A percentile compares a stretch with the other conserved stretches of the same genome.
These are phyloP conservation scores for Botrytis paeoniae DNA, from an alignment of 2,329 filamentous ascomycete species.

Conservation along the genomic window DNA sequence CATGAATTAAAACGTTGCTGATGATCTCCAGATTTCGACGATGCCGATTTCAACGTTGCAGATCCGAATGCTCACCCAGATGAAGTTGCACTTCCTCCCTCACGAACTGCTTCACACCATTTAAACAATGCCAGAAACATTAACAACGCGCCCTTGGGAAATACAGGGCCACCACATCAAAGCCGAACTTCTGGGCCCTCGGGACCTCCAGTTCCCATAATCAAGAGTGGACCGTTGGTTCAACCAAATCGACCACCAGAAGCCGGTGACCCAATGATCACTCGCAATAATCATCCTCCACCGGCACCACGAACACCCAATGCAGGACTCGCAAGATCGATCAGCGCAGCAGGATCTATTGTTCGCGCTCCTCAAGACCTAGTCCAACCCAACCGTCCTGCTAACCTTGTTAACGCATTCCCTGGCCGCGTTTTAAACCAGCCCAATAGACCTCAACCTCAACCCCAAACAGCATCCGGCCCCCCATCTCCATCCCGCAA, in stretches of 20 bases:
- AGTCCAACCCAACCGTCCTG: slow-evolving; percentile 21
- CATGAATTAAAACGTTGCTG: slow-evolving; percentile 34
- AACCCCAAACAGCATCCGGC: neutral
- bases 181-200: slow-evolving; percentile 33
- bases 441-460: slow-evolving; percentile 32
- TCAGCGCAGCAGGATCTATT: slow-evolving; percentile 24
- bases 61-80: slow-evolving; percentile 66
- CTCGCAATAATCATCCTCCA: slow-evolving; percentile 24
- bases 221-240: slow-evolving; percentile 29
- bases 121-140: slow-evolving; percentile 26
- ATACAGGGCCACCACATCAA: slow-evolving; percentile 28
- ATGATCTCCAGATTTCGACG: slow-evolving; percentile 62
- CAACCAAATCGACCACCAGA: slow-evolving; percentile 34
- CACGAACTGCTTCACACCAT: slow-evolving; percentile 26
- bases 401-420: slow-evolving; percentile 23
- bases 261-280: slow-evolving; percentile 19
- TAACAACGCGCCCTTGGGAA: slow-evolving; percentile 19
- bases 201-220: slow-evolving; percentile 10
- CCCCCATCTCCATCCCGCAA: slow-evolving; percentile 30
- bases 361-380: slow-evolving; percentile 27
- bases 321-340: slow-evolving; percentile 32
- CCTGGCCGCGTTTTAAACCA: slow-evolving; percentile 35
- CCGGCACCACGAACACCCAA: slow-evolving; percentile 37
- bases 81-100: slow-evolving; percentile 61
- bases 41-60: slow-evolving; percentile 71